Conservation (phyloP, 2,329 filamentous ascomycete genomes). For the Penicillium brasilianum region DNA sequence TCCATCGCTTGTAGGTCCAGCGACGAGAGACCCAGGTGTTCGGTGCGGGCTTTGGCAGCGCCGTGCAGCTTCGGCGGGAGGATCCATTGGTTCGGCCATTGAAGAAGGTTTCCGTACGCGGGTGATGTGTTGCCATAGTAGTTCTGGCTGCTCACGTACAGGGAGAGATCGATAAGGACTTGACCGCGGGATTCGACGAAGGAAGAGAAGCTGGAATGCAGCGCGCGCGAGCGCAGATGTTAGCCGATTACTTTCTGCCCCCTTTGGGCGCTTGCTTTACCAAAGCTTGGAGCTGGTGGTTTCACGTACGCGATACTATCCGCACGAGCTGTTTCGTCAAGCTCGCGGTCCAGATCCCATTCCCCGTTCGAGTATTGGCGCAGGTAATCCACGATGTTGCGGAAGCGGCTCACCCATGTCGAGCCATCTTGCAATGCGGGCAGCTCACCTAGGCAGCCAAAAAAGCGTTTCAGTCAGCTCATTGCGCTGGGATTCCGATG, state of each 20-base stretch:
- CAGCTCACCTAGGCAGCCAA: conserved; percentile 55
- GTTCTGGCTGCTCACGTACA: conserved; percentile 90
- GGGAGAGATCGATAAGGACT: conserved; percentile 79
- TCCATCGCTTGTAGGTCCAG: conserved; percentile 64
- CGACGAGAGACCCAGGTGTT: conserved; percentile 70
- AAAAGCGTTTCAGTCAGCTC: conserved; percentile 19
- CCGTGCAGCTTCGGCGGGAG: conserved; percentile 75
- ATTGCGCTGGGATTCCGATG: conserved; percentile 1
- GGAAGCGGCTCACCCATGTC: conserved; percentile 59
- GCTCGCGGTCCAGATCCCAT: conserved; percentile 55
- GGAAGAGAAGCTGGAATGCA: conserved; percentile 54
- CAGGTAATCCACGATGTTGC: conserved; percentile 60
- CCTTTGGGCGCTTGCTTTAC: not conserved
- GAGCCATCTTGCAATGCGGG: conserved; percentile 62
- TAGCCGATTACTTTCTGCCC: conserved; percentile 4
- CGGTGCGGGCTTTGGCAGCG: conserved; percentile 71
- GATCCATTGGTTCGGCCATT: conserved; percentile 88
- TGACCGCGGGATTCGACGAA: conserved; percentile 77
- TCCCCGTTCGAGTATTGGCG: conserved; percentile 52
- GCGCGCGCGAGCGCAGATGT: not conserved
- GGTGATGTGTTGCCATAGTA: conserved; percentile 78
- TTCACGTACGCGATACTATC: conserved; percentile 56
- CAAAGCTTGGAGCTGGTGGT: not conserved
- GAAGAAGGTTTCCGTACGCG: conserved; percentile 77
- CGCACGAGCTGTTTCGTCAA: conserved; percentile 51